Percentiles rank a stretch among this genome's conserved stretches.
Conservation (phyloP, 257 asterid species). For the Plantago major region DNA sequence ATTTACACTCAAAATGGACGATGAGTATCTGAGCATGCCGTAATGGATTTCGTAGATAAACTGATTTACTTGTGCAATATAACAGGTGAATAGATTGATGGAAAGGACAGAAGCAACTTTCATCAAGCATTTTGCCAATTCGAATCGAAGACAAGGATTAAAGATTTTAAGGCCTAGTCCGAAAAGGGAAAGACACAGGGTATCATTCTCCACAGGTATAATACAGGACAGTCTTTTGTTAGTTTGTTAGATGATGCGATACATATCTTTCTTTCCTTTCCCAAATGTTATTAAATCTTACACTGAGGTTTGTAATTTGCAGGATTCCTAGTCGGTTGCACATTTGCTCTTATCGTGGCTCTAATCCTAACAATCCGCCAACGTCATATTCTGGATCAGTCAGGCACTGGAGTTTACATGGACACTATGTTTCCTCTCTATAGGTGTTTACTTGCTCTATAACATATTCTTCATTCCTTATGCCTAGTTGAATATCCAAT, state of each 20-base stretch:
- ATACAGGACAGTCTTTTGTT: too few relatives aligned
- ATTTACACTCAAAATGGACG: neutral
- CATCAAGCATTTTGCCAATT: conserved; percentile 28
- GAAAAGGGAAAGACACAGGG: conserved; percentile 21
- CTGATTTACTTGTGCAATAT: conserved; percentile 8
- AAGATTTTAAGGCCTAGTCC: conserved; percentile 20
- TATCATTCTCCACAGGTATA: conserved; percentile 25
- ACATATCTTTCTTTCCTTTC: neutral
- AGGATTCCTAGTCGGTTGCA: conserved; percentile 32
- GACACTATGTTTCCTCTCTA: conserved; percentile 62
- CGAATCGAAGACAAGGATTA: conserved; percentile 21
- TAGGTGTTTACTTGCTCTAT: conserved; percentile 25
- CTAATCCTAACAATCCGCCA: conserved; percentile 26
- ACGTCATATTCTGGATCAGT: conserved; percentile 32
- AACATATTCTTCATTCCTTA: neutral
- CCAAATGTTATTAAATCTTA: neutral
- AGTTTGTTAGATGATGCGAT: too few relatives aligned
- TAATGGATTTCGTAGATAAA: neutral
- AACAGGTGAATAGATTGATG: conserved; percentile 41
- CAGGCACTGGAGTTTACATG: conserved; percentile 43
- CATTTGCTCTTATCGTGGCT: conserved; percentile 29
- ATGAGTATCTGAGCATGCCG: neutral
- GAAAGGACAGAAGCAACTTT: conserved; percentile 34
- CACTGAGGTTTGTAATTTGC: neutral
- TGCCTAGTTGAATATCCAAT: neutral